Evolutionary conservation across 1,284 basidiomycete genomes (phyloP).

Genomic region (Heterobasidion annosum): DNA sequence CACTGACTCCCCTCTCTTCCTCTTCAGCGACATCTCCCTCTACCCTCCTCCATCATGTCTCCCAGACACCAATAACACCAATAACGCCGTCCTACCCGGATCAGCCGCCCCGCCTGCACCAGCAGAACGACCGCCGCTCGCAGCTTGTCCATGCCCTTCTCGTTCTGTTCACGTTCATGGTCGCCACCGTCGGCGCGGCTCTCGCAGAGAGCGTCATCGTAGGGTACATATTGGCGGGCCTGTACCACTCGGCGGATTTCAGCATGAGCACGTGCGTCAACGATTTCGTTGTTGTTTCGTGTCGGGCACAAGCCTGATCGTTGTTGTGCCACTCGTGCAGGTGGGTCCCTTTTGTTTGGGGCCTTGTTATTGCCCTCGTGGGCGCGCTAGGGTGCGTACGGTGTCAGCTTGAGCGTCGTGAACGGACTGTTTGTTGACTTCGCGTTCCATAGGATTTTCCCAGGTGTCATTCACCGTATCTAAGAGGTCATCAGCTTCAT

Average conservation of each 20-base stretch:
- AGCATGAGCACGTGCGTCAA: constrained; percentile 74
- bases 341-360: constrained; percentile 68
- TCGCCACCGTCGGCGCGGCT: constrained; percentile 50
- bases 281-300: constrained; percentile 2
- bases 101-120: constrained; percentile 7
- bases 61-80: constrained; percentile 1
- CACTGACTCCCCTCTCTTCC: constrained; percentile 6
- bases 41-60: constrained; percentile 3
- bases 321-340: constrained; percentile 24
- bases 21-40: not conserved
- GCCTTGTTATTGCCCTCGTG: too few relatives aligned
- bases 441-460: too few relatives aligned
- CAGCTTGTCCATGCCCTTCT: constrained; percentile 56
- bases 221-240: constrained; percentile 59
- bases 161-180: constrained; percentile 51
- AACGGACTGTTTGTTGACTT: too few relatives aligned
- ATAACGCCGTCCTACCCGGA: not conserved
- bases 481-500: too few relatives aligned
- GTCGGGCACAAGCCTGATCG: not conserved
- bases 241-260: constrained; percentile 62
- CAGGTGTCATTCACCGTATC: too few relatives aligned
- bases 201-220: constrained; percentile 64
- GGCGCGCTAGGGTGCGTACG: too few relatives aligned
- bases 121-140: constrained; percentile 39
- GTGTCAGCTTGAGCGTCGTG: too few relatives aligned